A percentile compares a stretch with the other conserved stretches of the same genome.
These are phyloP conservation scores for Venturia asperata DNA, from an alignment of 2,329 filamentous ascomycete species.

Conservation along the genomic window DNA sequence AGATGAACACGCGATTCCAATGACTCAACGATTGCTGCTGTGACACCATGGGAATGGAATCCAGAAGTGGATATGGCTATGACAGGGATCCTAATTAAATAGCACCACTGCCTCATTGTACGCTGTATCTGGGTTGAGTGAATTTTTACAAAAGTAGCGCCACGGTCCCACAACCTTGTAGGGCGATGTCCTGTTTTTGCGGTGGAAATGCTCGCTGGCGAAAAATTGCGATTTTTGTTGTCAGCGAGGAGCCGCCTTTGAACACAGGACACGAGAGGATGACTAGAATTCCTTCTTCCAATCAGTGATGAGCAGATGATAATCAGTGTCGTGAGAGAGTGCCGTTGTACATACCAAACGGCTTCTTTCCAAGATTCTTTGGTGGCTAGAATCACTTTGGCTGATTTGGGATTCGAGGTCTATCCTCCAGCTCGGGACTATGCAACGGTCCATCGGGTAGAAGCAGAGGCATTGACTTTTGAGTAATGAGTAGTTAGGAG, in stretches of 20 bases:
- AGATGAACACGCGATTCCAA: not conserved
- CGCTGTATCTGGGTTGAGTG: not conserved
- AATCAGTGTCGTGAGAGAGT: not conserved
- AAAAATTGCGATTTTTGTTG: not conserved
- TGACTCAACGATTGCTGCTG: not conserved
- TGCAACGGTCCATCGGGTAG: slow-evolving; percentile 6
- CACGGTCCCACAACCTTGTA: slow-evolving; percentile 5
- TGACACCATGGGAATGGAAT: not conserved
- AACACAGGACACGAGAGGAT: not conserved
- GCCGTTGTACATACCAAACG: not conserved
- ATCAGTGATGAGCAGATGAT: not conserved
- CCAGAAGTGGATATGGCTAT: slow-evolving; percentile 5
- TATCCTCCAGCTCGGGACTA: not conserved
- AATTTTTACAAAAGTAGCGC: not conserved
- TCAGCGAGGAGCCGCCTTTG: not conserved
- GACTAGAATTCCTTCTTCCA: not conserved
- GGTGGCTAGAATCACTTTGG: not conserved
- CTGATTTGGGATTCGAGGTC: not conserved
- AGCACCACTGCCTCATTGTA: slow-evolving; percentile 2
- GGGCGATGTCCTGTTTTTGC: not conserved
- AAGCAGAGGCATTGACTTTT: not conserved
- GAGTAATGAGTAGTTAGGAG: not conserved
- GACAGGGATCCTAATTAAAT: not conserved
- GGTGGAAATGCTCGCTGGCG: not conserved
- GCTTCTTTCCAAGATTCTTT: not conserved